A percentile compares a stretch with the other conserved stretches of the same genome.
These are phyloP conservation scores for Eucalyptus polyanthemos DNA, from an alignment of 345 rosid genomes.

Conservation along the genomic window DNA sequence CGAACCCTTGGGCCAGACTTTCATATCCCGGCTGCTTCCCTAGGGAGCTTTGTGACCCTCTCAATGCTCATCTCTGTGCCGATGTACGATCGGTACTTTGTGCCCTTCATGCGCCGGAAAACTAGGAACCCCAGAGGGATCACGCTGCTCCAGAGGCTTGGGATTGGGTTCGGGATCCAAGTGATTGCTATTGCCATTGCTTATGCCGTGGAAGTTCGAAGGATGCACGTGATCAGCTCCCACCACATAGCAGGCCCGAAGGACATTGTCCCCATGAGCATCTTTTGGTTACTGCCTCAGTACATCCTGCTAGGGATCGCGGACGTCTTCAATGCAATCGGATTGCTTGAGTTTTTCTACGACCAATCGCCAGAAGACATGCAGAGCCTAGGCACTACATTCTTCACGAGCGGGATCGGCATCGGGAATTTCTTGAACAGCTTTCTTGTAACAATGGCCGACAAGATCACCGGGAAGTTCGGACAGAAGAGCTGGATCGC, in stretches of 20 bases:
- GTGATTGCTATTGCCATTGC: slow-evolving; percentile 60
- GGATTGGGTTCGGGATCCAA: slow-evolving; percentile 70
- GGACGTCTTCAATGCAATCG: slow-evolving; percentile 76
- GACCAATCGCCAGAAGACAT: slow-evolving; percentile 87
- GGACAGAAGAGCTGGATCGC: slow-evolving; percentile 83
- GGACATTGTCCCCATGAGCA: slow-evolving; percentile 69
- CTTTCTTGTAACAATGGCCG: slow-evolving; percentile 67
- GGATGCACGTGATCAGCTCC: slow-evolving; percentile 39
- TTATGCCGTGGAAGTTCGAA: slow-evolving; percentile 50
- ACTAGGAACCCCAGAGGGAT: slow-evolving; percentile 82
- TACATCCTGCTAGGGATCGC: slow-evolving; percentile 65
- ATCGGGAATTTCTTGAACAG: slow-evolving; percentile 81
- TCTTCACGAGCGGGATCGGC: slow-evolving; percentile 85
- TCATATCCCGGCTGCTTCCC: slow-evolving; percentile 76
- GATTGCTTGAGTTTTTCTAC: slow-evolving; percentile 75
- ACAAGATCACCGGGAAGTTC: slow-evolving; percentile 33
- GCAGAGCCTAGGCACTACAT: slow-evolving; percentile 92
- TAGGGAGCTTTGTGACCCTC: slow-evolving; percentile 72
- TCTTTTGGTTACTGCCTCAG: slow-evolving; percentile 77
- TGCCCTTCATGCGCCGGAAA: slow-evolving; percentile 59
- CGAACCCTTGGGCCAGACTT: slow-evolving; percentile 41
- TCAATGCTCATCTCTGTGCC: slow-evolving; percentile 85
- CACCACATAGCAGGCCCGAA: slow-evolving; percentile 24
- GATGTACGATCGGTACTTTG: slow-evolving; percentile 66
- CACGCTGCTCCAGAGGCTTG: slow-evolving; percentile 69